Percentiles rank a stretch among this genome's conserved stretches.
Conservation (phyloP, 1,139 yeast genomes). For the Saccharomyces hybrid region DNA sequence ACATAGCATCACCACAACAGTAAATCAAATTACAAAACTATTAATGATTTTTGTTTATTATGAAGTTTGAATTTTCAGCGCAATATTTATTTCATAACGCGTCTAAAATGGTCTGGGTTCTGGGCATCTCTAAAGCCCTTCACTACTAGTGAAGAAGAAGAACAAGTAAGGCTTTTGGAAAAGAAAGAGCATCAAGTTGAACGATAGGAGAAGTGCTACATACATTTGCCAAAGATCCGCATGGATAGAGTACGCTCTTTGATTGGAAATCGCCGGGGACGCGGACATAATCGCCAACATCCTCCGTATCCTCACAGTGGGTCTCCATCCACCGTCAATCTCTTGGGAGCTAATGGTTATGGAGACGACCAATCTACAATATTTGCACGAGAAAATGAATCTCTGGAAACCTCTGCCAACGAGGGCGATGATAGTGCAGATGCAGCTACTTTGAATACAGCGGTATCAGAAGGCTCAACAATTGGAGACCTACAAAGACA, state of each 20-base stretch:
- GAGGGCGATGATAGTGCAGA: constrained; percentile 11
- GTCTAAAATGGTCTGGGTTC: background rate
- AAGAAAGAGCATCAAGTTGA: background rate
- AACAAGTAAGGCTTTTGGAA: background rate
- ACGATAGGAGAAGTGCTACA: background rate
- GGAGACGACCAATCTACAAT: constrained; percentile 19
- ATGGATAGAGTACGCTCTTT: constrained; percentile 17
- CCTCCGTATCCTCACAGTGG: background rate
- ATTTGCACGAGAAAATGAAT: constrained; percentile 7
- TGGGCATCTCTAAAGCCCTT: background rate
- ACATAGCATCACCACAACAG: background rate
- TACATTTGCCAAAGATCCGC: background rate
- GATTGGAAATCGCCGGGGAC: constrained; percentile 10
- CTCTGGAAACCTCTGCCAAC: background rate
- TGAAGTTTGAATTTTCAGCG: background rate
- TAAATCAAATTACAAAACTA: background rate
- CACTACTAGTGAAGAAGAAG: background rate
- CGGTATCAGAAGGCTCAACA: constrained; percentile 20
- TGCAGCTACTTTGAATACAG: constrained; percentile 16
- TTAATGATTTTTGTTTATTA: constrained; percentile 2
- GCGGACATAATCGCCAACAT: background rate
- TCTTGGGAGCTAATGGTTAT: background rate
- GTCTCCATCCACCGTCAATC: background rate
- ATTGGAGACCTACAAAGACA: constrained; percentile 24
- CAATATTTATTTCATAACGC: background rate